Percentiles rank a stretch among this genome's conserved stretches.
These are phyloP conservation scores for Tinospora cordifolia DNA, from an alignment of 164 flowering plant genomes.

Conservation along the genomic window DNA sequence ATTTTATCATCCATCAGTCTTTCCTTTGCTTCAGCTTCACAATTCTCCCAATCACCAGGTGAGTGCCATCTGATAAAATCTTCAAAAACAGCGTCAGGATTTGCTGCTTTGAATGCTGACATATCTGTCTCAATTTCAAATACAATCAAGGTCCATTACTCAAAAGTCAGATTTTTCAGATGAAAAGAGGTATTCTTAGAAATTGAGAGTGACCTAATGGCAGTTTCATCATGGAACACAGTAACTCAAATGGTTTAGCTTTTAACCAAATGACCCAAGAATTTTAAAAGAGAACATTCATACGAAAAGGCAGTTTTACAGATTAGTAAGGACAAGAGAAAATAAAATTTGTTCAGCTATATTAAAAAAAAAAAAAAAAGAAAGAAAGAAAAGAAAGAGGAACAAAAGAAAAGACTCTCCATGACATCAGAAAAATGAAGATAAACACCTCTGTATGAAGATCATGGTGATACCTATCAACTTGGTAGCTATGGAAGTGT, in stretches of 20 bases:
- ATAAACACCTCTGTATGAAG: neutral
- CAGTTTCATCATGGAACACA: neutral
- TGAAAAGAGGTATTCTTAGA: neutral
- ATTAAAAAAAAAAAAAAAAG: neutral
- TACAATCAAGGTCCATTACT: neutral
- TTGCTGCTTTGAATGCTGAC: conserved; percentile 99
- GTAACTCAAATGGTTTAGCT: neutral
- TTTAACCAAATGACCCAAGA: neutral
- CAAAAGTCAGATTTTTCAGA: neutral
- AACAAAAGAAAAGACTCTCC: neutral
- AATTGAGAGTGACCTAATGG: neutral
- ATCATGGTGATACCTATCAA: neutral
- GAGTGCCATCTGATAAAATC: conserved; percentile 99
- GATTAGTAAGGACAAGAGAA: neutral
- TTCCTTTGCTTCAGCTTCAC: conserved; percentile 19
- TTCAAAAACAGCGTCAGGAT: conserved; percentile 88
- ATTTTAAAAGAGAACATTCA: neutral
- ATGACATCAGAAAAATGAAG: neutral
- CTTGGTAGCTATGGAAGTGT: neutral
- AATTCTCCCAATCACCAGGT: conserved; percentile 82
- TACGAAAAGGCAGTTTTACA: neutral
- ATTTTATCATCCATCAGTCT: conserved; percentile 1
- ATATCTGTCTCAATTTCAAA: conserved; percentile 50
- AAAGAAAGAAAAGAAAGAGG: neutral
- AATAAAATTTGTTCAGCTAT: neutral